These are phyloP conservation scores for Elymus sibiricus DNA, from an alignment of 176 grass and related monocot genomes.

Conservation along the genomic window DNA sequence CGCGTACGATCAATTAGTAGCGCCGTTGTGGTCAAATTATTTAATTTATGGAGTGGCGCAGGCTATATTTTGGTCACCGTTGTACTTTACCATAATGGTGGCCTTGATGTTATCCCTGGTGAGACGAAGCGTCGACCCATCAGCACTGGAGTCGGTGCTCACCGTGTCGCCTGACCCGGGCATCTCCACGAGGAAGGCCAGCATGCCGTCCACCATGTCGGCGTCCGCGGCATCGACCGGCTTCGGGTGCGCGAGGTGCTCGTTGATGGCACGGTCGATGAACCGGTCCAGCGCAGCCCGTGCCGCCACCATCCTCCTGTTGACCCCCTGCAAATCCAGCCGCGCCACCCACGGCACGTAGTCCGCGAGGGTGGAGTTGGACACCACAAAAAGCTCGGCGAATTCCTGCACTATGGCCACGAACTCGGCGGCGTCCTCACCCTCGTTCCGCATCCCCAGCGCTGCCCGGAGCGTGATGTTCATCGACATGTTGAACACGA, in stretches of 20 bases:
- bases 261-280: constrained; percentile 53
- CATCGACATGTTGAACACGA: constrained; percentile 43
- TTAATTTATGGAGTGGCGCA: too few relatives aligned
- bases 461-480: constrained; percentile 51
- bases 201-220: constrained; percentile 61
- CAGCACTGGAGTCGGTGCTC: constrained; percentile 20
- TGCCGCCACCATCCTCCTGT: constrained; percentile 41
- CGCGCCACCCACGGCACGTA: constrained; percentile 47
- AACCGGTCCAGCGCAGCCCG: constrained; percentile 37
- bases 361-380: constrained; percentile 47
- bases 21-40: too few relatives aligned
- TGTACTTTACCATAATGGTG: constrained; percentile 47
- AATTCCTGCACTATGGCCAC: constrained; percentile 49
- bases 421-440: constrained; percentile 38
- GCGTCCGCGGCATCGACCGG: constrained; percentile 17
- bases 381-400: constrained; percentile 45
- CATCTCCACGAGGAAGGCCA: constrained; percentile 30
- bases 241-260: constrained; percentile 43
- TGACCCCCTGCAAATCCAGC: constrained; percentile 41
- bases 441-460: constrained; percentile 27
- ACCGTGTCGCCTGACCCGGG: neutral
- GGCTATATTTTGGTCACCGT: neutral
- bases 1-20: too few relatives aligned
- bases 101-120: constrained; percentile 52
- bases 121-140: constrained; percentile 29